Percentiles rank a stretch among this genome's conserved stretches.
Conservation (phyloP, 768 basidiomycete species). For the Tulasnella sp. region DNA sequence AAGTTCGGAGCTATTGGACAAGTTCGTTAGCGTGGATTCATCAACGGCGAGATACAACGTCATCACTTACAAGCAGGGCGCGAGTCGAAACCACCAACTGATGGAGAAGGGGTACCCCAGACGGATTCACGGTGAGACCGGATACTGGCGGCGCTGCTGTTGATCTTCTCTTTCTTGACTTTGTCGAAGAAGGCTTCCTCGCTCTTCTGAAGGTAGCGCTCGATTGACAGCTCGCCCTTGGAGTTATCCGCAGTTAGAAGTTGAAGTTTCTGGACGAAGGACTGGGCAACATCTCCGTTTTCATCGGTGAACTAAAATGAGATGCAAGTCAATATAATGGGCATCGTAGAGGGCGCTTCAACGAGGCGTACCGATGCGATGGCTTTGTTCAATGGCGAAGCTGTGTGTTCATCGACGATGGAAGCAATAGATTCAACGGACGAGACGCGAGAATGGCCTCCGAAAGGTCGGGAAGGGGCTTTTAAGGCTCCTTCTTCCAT, state of each 20-base stretch:
- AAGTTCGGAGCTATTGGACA: conserved; percentile 47
- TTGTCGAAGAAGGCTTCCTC: conserved; percentile 92
- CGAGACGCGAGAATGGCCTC: conserved; percentile 69
- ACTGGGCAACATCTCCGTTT: conserved; percentile 85
- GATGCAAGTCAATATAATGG: neutral
- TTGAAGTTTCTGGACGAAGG: conserved; percentile 84
- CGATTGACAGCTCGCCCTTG: conserved; percentile 86
- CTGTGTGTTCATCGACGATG: conserved; percentile 85
- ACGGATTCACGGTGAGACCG: conserved; percentile 74
- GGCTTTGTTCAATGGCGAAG: conserved; percentile 90
- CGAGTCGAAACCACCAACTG: conserved; percentile 51
- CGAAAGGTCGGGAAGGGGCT: conserved; percentile 72
- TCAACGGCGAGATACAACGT: neutral
- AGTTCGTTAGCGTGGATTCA: neutral
- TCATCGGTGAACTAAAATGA: conserved; percentile 77
- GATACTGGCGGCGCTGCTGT: conserved; percentile 70
- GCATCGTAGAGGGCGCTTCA: conserved; percentile 14
- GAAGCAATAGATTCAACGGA: conserved; percentile 91
- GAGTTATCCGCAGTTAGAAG: conserved; percentile 78
- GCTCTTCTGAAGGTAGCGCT: conserved; percentile 83
- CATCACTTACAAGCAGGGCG: conserved; percentile 66
- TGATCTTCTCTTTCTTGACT: conserved; percentile 80
- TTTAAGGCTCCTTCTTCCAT: conserved; percentile 52
- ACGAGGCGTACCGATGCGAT: conserved; percentile 66
- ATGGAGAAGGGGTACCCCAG: conserved; percentile 61